phyloP scores from a whole-genome alignment of 352 stramenopile genomes.

The Globisporangium okanoganense region DNA sequence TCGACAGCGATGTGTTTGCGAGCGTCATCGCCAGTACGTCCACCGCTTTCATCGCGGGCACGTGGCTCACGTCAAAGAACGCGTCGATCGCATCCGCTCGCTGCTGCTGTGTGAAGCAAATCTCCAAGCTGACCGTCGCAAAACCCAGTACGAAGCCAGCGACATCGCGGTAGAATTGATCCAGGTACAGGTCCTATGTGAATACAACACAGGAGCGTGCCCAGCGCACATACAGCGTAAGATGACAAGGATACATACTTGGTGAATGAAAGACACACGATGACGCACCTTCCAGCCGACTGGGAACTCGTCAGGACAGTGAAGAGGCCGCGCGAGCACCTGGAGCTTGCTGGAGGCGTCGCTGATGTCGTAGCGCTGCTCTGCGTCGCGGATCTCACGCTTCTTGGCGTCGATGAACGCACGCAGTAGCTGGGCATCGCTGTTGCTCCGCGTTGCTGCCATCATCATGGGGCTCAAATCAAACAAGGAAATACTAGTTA shows the following conservation, averaged over 20 bases:
- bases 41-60: slow-evolving; percentile 33
- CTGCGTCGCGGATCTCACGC: slow-evolving; percentile 37
- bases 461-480: no score
- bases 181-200: slow-evolving; percentile 44
- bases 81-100: slow-evolving; percentile 43
- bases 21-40: slow-evolving; percentile 34
- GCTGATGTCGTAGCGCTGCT: slow-evolving; percentile 41
- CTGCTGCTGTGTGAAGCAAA: slow-evolving; percentile 41
- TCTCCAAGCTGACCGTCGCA: slow-evolving; percentile 45
- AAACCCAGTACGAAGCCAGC: slow-evolving; percentile 48
- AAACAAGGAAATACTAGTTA: no score
- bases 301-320: slow-evolving; percentile 23
- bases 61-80: slow-evolving; percentile 42
- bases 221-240: no score
- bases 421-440: slow-evolving; percentile 34
- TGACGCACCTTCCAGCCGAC: slow-evolving; percentile 49
- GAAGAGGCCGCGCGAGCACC: slow-evolving; percentile 36
- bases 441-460: background rate
- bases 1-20: slow-evolving; percentile 11
- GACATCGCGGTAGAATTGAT: slow-evolving; percentile 56
- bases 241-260: no score
- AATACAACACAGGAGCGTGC: no score
- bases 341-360: slow-evolving; percentile 25
- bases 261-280: no score
- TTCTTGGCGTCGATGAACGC: slow-evolving; percentile 48